A percentile compares a stretch with the other conserved stretches of the same genome.
Conservation (phyloP, 2,329 filamentous ascomycete genomes). For the Paecilomyces niveus region DNA sequence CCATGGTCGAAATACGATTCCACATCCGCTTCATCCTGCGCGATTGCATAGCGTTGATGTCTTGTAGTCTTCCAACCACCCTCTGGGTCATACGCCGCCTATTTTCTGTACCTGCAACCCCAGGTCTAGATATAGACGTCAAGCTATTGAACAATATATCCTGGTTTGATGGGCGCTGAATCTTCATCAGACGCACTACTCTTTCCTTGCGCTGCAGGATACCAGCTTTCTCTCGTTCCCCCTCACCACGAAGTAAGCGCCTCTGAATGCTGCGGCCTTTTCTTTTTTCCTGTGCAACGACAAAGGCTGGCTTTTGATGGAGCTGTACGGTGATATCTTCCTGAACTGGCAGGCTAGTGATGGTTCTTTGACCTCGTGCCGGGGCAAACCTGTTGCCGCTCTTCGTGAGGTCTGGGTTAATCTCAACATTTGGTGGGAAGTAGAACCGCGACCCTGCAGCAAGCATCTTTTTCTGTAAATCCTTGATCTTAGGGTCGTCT, state of each 20-base stretch:
- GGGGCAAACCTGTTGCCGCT: constrained; percentile 9
- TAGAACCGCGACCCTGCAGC: constrained; percentile 36
- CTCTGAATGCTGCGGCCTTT: constrained; percentile 18
- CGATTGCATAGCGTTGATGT: background rate
- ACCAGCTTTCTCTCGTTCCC: constrained; percentile 7
- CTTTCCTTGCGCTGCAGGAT: constrained; percentile 6
- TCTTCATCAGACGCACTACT: constrained; percentile 22
- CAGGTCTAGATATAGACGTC: constrained; percentile 21
- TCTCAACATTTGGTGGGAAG: constrained; percentile 36
- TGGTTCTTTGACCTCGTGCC: constrained; percentile 4
- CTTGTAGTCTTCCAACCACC: background rate
- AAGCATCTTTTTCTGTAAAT: constrained; percentile 46
- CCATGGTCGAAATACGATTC: constrained; percentile 17
- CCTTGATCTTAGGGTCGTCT: constrained; percentile 38
- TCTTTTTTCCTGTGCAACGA: constrained; percentile 21
- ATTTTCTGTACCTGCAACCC: background rate
- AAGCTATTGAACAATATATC: constrained; percentile 10
- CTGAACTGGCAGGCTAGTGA: constrained; percentile 22
- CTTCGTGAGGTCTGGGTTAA: constrained; percentile 29
- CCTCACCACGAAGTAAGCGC: constrained; percentile 15
- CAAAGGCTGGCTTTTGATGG: constrained; percentile 27
- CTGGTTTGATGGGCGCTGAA: constrained; percentile 13
- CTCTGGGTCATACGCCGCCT: constrained; percentile 2
- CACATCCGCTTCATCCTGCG: constrained; percentile 14
- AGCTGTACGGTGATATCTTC: constrained; percentile 27